Base-by-base conservation (phyloP, 257 asterid genomes). In the Primulina tabacum region DNA sequence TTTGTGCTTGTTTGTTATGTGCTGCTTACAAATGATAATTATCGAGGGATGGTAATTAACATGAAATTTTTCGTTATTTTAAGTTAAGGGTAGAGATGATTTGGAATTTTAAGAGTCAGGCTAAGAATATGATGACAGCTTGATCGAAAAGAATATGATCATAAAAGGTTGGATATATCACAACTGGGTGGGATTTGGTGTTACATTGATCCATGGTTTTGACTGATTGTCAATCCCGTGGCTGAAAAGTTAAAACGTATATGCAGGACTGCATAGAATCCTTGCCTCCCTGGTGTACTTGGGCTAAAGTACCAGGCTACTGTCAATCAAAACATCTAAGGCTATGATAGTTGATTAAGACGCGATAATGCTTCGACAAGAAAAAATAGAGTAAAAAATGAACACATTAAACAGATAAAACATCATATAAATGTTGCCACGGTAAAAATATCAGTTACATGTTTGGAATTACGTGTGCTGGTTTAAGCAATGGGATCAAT, bases 401-500 rank as follows among this genome's bases (percentile, higher is more conserved):
- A 35, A 35, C 43, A 35, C 5, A 35, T 6, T 35, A 35, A 35
- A 35, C 43, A 35, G 43, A 35, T 35, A 35, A 24, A 24, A 24
- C 26, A 24, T 28, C 30, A 9, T 10, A 38, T 38, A 18, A 14
- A 43, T 34, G 6, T 30, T 59, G 26, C 9, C 28, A 10, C 60
- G 26, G 59, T 53, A 33, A 58, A 18, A 17, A 61, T 10, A 60
- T 60, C 32, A 70, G 67, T 32, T 34, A 57, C 17, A 58, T 43
- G 40, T 43, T 60, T 53, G 59, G 50, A 59, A 28, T 34, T 69
- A 62, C 58, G 67, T 38, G n/a, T 16, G 35, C 30, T 60, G 68
- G 33, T 66, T 72, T 28, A 58, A 33, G 62, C 64, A 43, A 57
- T 52, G 81, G 60, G 57, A 60, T 60, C 58, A 62, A 67, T 58